A percentile compares a stretch with the other conserved stretches of the same genome.
Evolutionary conservation across 441 rosid genomes (phyloP).

Genomic region (Corymbia calophylla): DNA sequence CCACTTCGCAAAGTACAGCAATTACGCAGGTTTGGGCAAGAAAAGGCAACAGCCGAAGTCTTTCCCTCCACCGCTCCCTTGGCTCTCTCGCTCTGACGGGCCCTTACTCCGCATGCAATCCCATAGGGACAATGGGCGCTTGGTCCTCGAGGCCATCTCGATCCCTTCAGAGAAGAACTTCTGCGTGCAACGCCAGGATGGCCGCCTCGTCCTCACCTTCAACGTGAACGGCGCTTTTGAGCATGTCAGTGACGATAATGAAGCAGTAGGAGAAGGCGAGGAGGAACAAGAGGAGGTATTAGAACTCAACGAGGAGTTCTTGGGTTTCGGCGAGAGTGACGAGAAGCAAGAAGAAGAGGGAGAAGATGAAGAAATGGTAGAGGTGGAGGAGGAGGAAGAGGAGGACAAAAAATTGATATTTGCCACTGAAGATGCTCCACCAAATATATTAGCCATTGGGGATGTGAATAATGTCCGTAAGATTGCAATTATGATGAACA

Average conservation of each 20-base stretch:
- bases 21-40: constrained; percentile 7
- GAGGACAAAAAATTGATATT: neutral
- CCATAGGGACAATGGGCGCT: constrained; percentile 66
- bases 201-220: constrained; percentile 81
- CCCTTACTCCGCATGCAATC: constrained; percentile 52
- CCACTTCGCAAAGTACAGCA: constrained; percentile 5
- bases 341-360: constrained; percentile 4
- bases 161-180: constrained; percentile 61
- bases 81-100: constrained; percentile 42
- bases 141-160: constrained; percentile 87
- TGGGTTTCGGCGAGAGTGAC: neutral
- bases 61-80: constrained; percentile 77
- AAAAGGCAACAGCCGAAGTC: constrained; percentile 21
- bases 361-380: constrained; percentile 18
- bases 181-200: constrained; percentile 62
- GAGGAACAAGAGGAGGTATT: neutral
- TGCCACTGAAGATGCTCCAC: constrained; percentile 19
- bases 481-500: constrained; percentile 39
- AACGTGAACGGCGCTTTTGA: neutral
- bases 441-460: constrained; percentile 18
- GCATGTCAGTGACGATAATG: neutral
- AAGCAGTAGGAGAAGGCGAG: neutral
- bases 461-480: constrained; percentile 30
- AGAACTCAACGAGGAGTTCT: constrained; percentile 18
- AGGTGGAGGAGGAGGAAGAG: constrained; percentile 3